A percentile compares a stretch with the other conserved stretches of the same genome.
Evolutionary conservation across 1,284 basidiomycete species (phyloP).

Genomic region (Xerocomus cyaneibrunnescens): DNA sequence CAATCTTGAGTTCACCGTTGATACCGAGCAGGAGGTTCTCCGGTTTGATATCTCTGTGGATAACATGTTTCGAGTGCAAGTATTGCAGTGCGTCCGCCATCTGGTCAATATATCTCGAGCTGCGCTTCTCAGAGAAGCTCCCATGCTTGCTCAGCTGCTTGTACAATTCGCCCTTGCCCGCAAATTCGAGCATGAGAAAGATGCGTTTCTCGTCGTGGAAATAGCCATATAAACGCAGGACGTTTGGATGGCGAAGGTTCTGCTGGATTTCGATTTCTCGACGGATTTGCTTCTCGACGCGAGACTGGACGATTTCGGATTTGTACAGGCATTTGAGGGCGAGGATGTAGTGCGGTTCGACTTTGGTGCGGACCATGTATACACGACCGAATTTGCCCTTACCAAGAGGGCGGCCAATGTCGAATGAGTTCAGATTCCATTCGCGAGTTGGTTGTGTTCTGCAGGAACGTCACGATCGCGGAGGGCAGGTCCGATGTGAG

Average conservation of each 20-base stretch:
- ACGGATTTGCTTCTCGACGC: conserved; percentile 91
- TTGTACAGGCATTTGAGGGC: conserved; percentile 98
- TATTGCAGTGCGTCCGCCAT: conserved; percentile 97
- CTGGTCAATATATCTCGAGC: conserved; percentile 91
- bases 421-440: conserved; percentile 86
- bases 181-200: conserved; percentile 97
- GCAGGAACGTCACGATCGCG: conserved; percentile 9
- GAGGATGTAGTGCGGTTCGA: conserved; percentile 87
- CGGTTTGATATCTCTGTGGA: conserved; percentile 99
- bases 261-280: conserved; percentile 99
- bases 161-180: conserved; percentile 94
- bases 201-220: conserved; percentile 99
- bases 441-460: conserved; percentile 73
- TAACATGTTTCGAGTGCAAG: conserved; percentile 95
- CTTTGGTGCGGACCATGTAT: conserved; percentile 96
- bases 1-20: conserved; percentile 97
- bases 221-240: conserved; percentile 93
- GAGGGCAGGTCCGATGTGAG: neutral
- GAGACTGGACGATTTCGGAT: conserved; percentile 86
- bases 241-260: conserved; percentile 94
- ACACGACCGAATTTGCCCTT: conserved; percentile 99
- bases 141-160: conserved; percentile 89
- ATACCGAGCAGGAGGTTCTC: conserved; percentile 96
- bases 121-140: conserved; percentile 85
- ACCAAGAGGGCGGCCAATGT: conserved; percentile 94